These are phyloP conservation scores for Wakefieldia striispora DNA, from an alignment of 768 basidiomycete genomes.

Conservation along the genomic window DNA sequence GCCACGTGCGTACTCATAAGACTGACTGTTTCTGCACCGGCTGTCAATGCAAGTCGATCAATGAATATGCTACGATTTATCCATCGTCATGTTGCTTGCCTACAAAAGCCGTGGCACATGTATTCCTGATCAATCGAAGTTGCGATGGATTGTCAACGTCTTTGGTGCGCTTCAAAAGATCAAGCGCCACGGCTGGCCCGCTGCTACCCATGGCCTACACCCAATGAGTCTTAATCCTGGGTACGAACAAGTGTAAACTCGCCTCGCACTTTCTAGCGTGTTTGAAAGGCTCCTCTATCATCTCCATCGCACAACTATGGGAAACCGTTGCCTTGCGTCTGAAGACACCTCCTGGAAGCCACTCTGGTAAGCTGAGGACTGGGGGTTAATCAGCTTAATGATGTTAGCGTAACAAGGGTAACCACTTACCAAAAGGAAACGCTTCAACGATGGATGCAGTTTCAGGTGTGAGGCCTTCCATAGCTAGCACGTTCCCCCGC, in stretches of 20 bases:
- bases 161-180: slow-evolving; percentile 4
- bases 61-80: neutral
- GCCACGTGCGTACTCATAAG: too few species aligned
- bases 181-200: slow-evolving; percentile 10
- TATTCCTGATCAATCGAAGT: slow-evolving; percentile 6
- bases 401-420: too few species aligned
- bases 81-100: slow-evolving; percentile 14
- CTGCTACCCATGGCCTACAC: slow-evolving; percentile 12
- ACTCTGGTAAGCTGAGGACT: slow-evolving; percentile 25
- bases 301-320: slow-evolving; percentile 2
- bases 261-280: slow-evolving; percentile 12
- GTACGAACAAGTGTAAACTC: too few species aligned
- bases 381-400: too few species aligned
- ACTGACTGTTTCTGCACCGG: slow-evolving; percentile 21
- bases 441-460: too few species aligned
- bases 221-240: too few species aligned
- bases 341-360: slow-evolving; percentile 27
- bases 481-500: too few species aligned
- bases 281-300: slow-evolving; percentile 18
- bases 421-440: too few species aligned
- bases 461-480: too few species aligned
- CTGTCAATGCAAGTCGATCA: slow-evolving; percentile 7
- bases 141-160: slow-evolving; percentile 7
- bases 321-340: slow-evolving; percentile 11
- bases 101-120: slow-evolving; percentile 10